Conservation (phyloP, 2,329 filamentous ascomycete species). For the Calonectria naviculata region DNA sequence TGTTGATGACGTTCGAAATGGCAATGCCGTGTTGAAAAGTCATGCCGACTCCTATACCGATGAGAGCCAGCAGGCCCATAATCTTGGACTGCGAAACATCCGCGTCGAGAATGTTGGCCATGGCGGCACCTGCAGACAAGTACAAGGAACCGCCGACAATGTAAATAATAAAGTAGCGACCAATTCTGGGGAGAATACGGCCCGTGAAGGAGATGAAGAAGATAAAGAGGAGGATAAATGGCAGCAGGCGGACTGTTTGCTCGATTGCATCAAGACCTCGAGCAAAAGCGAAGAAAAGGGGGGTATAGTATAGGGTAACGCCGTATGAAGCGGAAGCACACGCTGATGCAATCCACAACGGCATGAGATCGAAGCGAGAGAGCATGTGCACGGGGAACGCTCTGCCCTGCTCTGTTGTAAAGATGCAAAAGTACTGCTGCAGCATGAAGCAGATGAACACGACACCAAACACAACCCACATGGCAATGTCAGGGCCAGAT, state of each 20-base stretch:
- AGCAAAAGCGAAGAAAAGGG: constrained; percentile 65
- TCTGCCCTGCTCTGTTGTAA: constrained; percentile 53
- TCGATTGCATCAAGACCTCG: constrained; percentile 52
- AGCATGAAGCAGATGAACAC: constrained; percentile 55
- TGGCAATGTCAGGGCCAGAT: constrained; percentile 54
- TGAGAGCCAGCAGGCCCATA: constrained; percentile 45
- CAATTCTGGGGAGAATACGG: constrained; percentile 48
- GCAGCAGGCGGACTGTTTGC: constrained; percentile 55
- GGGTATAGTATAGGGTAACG: constrained; percentile 62
- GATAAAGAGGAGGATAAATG: constrained; percentile 54
- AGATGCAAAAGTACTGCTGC: constrained; percentile 58
- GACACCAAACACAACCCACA: constrained; percentile 59
- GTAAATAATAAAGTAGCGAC: constrained; percentile 51
- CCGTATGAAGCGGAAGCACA: constrained; percentile 50
- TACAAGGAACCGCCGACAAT: constrained; percentile 40
- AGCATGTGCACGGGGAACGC: constrained; percentile 25
- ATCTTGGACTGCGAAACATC: constrained; percentile 39
- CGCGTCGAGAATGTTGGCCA: constrained; percentile 37
- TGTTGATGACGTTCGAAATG: constrained; percentile 43
- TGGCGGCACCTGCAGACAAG: constrained; percentile 38
- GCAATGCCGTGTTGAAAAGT: constrained; percentile 45
- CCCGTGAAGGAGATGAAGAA: constrained; percentile 50
- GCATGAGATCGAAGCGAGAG: constrained; percentile 47
- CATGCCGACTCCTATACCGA: constrained; percentile 46
- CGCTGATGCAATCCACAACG: constrained; percentile 55